Conservation (phyloP, 495 filamentous ascomycete species). For the Neurospora sp. region DNA sequence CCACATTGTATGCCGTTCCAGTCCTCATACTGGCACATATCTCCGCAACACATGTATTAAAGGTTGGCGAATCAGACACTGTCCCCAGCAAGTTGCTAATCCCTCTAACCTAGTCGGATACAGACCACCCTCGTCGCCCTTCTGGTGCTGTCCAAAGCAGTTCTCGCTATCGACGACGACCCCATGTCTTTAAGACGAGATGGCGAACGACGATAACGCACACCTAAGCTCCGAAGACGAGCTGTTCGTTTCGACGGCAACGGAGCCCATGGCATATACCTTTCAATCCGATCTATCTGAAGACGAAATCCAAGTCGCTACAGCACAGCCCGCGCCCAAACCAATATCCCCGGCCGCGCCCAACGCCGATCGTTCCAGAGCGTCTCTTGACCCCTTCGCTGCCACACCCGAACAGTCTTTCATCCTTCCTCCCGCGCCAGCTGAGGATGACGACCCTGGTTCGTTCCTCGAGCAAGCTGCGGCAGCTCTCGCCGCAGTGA, state of each 20-base stretch:
- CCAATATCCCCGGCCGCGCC: background rate
- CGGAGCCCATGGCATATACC: constrained; percentile 10
- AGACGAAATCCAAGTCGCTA: constrained; percentile 4
- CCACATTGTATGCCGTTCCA: background rate
- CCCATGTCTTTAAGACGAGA: background rate
- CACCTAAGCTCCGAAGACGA: constrained; percentile 13
- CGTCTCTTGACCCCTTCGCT: background rate
- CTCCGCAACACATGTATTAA: background rate
- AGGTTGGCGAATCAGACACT: background rate
- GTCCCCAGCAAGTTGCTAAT: background rate
- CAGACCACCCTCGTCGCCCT: background rate
- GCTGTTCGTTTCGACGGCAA: constrained; percentile 1
- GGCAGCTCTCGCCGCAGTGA: background rate
- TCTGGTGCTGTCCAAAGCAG: background rate
- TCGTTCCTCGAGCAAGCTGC: constrained; percentile 7
- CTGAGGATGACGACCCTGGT: background rate
- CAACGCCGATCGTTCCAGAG: background rate
- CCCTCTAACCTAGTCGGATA: background rate
- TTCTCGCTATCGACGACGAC: background rate
- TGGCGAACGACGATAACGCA: constrained; percentile 3
- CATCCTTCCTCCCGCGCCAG: background rate
- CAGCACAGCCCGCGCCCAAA: background rate
- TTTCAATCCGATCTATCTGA: constrained; percentile 19
- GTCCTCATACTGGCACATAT: background rate
- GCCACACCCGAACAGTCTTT: background rate